Conservation (phyloP, 2,329 filamentous ascomycete genomes). For the Plenodomus biglobosus region DNA sequence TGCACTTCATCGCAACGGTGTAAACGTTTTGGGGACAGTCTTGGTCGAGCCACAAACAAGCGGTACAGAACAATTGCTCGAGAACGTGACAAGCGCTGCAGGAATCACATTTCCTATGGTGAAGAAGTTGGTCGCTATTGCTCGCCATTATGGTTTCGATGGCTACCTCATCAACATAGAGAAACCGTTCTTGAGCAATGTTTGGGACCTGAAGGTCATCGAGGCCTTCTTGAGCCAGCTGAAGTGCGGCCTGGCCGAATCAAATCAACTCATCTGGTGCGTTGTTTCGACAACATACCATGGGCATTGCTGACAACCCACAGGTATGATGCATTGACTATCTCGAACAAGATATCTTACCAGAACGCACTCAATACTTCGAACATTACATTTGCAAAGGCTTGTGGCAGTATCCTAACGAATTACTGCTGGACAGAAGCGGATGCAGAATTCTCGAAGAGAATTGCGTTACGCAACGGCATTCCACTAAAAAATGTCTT, state of each 20-base stretch:
- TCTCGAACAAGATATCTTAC: constrained; percentile 46
- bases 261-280: constrained; percentile 46
- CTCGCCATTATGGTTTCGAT: constrained; percentile 49
- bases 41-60: constrained; percentile 48
- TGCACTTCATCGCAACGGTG: constrained; percentile 51
- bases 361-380: constrained; percentile 48
- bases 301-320: not conserved
- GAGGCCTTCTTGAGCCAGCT: constrained; percentile 45
- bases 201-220: constrained; percentile 36
- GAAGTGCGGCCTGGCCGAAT: constrained; percentile 29
- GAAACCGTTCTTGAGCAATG: constrained; percentile 41
- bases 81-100: constrained; percentile 8
- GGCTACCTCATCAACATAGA: constrained; percentile 54
- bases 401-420: constrained; percentile 46
- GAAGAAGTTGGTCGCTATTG: constrained; percentile 44
- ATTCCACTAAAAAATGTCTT: constrained; percentile 36
- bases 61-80: constrained; percentile 35
- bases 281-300: constrained; percentile 8
- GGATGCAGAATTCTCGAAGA: constrained; percentile 25
- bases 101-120: constrained; percentile 39
- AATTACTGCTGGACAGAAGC: constrained; percentile 50
- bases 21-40: constrained; percentile 48
- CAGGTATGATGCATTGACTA: constrained; percentile 52
- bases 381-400: constrained; percentile 45
- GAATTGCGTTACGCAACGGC: constrained; percentile 24